These are phyloP conservation scores for Alternaria sp. DNA, from an alignment of 2,329 filamentous ascomycete species.

Conservation along the genomic window DNA sequence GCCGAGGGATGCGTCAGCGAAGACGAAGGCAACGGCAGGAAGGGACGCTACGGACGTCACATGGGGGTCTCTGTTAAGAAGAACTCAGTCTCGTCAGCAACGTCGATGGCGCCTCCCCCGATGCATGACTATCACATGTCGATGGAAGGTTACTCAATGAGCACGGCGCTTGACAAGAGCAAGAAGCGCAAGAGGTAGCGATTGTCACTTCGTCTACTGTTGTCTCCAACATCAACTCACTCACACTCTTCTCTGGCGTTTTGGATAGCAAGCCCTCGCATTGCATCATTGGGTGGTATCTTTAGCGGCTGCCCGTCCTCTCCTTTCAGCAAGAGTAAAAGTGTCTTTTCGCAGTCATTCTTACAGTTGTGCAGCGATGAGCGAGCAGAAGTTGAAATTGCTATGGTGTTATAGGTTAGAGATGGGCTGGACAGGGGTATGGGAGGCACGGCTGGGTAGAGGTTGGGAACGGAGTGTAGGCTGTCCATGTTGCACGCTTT, in stretches of 20 bases:
- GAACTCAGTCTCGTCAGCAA: slow-evolving; percentile 25
- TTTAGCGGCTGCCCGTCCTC: slow-evolving; percentile 16
- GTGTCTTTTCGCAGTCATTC: slow-evolving; percentile 14
- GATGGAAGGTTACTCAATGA: slow-evolving; percentile 28
- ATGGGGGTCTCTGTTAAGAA: slow-evolving; percentile 75
- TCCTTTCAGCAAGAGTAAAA: slow-evolving; percentile 21
- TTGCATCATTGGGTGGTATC: slow-evolving; percentile 12
- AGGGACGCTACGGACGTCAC: slow-evolving; percentile 83
- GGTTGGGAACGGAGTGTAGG: slow-evolving; percentile 13
- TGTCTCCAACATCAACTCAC: slow-evolving; percentile 11
- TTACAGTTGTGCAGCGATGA: slow-evolving; percentile 9
- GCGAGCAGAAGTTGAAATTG: slow-evolving; percentile 19
- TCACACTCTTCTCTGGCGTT: slow-evolving; percentile 15
- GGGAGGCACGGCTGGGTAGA: slow-evolving; percentile 18
- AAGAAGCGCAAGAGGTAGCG: slow-evolving; percentile 74
- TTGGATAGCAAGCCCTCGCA: slow-evolving; percentile 25
- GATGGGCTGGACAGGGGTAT: slow-evolving; percentile 12
- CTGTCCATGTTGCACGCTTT: slow-evolving; percentile 20
- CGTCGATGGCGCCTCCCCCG: slow-evolving; percentile 49
- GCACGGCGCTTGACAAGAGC: slow-evolving; percentile 62
- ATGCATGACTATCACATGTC: slow-evolving; percentile 44
- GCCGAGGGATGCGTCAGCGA: slow-evolving; percentile 96
- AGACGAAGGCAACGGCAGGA: slow-evolving; percentile 96
- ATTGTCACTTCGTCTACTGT: not conserved
- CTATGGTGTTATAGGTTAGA: slow-evolving; percentile 25